phyloP scores from a whole-genome alignment of 441 rosid species.

The Euphorbia celastroides region DNA sequence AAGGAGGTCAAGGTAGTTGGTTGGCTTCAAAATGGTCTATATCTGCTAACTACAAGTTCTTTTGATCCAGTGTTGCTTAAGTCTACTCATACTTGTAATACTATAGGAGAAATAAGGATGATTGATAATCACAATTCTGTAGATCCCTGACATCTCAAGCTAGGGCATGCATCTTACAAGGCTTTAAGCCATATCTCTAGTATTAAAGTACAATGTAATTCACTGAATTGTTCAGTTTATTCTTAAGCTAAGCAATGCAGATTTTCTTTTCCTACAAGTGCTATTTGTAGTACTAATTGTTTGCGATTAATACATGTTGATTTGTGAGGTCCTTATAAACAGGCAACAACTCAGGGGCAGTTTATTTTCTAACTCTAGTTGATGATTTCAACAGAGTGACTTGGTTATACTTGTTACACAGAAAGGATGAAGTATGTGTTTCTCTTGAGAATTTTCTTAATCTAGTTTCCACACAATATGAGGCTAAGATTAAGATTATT shows the following conservation, averaged over 20 bases:
- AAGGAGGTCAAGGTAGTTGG: background rate
- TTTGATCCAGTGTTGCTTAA: background rate
- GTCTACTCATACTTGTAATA: background rate
- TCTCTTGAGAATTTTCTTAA: background rate
- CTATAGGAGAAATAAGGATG: background rate
- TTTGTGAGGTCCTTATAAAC: background rate
- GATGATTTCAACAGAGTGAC: background rate
- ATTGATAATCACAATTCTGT: background rate
- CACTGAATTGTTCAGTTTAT: background rate
- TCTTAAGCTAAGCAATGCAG: background rate
- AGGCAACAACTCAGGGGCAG: background rate
- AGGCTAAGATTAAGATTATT: background rate
- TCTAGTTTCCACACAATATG: background rate
- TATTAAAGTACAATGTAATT: background rate
- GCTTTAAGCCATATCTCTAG: background rate
- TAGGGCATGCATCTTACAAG: background rate
- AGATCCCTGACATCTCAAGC: background rate
- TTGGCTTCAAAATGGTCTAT: background rate
- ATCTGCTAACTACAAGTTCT: background rate
- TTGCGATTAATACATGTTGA: background rate
- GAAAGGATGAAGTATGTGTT: background rate
- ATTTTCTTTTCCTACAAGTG: background rate
- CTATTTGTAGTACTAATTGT: background rate
- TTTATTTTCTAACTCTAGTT: background rate
- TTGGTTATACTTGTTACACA: background rate